phyloP scores from a whole-genome alignment of 140 eudicot genomes.

The Bidens hawaiensis region DNA sequence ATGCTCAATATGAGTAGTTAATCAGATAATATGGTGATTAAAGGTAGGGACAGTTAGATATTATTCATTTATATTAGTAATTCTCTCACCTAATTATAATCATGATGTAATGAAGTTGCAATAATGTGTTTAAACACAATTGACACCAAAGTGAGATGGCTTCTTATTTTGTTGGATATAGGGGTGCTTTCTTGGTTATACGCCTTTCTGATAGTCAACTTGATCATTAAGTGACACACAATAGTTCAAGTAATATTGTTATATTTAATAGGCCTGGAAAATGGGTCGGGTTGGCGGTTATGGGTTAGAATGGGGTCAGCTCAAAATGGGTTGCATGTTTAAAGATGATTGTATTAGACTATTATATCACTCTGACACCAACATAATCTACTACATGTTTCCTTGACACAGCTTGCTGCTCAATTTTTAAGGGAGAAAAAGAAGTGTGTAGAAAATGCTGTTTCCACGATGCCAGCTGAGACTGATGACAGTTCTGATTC shows the following conservation, averaged over 20 bases:
- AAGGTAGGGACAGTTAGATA: not conserved
- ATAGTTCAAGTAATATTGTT: not conserved
- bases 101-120: not conserved
- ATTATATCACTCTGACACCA: not conserved
- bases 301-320: too few relatives aligned
- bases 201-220: not conserved
- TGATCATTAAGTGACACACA: not conserved
- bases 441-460: constrained; percentile 57
- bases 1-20: constrained; percentile 1
- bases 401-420: constrained; percentile 72
- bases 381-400: constrained; percentile 15
- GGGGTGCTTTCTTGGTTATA: constrained; percentile 9
- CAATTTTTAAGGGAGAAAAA: constrained; percentile 71
- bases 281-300: too few relatives aligned
- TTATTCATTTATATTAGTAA: not conserved
- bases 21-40: constrained; percentile 5
- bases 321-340: too few relatives aligned
- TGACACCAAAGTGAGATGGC: not conserved
- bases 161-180: too few relatives aligned
- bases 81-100: not conserved
- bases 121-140: not conserved
- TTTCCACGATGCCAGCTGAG: constrained; percentile 58
- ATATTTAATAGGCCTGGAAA: not conserved
- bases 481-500: constrained; percentile 64
- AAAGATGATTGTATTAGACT: too few relatives aligned